phyloP scores from a whole-genome alignment of 345 rosid genomes.

The Lepidium didymum region DNA sequence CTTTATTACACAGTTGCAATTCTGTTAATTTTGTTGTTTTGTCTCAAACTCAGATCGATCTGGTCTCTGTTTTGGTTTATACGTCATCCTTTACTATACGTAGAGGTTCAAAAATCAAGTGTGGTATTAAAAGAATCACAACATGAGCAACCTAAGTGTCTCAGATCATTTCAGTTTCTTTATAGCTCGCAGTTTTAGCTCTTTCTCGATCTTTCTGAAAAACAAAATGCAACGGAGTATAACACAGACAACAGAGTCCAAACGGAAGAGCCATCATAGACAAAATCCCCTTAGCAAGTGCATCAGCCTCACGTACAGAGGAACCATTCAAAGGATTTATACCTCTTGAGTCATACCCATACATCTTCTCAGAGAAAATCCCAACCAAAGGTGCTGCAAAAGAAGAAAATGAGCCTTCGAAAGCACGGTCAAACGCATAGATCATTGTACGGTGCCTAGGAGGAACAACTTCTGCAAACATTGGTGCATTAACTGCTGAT shows the following conservation, averaged over 20 bases:
- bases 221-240: conserved; percentile 67
- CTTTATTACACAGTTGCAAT: neutral
- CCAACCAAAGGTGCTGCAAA: conserved; percentile 97
- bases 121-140: conserved; percentile 16
- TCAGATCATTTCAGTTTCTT: conserved; percentile 55
- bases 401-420: conserved; percentile 86
- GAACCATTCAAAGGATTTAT: conserved; percentile 66
- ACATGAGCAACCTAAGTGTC: neutral
- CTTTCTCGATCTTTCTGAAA: conserved; percentile 68
- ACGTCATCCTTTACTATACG: neutral
- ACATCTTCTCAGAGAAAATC: conserved; percentile 73
- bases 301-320: conserved; percentile 47
- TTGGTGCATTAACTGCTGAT: conserved; percentile 84
- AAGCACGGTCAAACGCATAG: conserved; percentile 88
- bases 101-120: neutral
- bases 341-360: conserved; percentile 69
- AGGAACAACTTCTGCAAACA: conserved; percentile 94
- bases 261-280: conserved; percentile 92
- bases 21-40: no score
- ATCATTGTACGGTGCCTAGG: conserved; percentile 90
- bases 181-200: conserved; percentile 36
- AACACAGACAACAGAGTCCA: conserved; percentile 73
- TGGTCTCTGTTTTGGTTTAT: neutral
- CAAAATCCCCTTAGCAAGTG: conserved; percentile 77
- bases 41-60: neutral